A percentile compares a stretch with the other conserved stretches of the same genome.
These are phyloP conservation scores for Acanthamoeba triangularis DNA, from an alignment of 208 protist genomes.

Conservation along the genomic window DNA sequence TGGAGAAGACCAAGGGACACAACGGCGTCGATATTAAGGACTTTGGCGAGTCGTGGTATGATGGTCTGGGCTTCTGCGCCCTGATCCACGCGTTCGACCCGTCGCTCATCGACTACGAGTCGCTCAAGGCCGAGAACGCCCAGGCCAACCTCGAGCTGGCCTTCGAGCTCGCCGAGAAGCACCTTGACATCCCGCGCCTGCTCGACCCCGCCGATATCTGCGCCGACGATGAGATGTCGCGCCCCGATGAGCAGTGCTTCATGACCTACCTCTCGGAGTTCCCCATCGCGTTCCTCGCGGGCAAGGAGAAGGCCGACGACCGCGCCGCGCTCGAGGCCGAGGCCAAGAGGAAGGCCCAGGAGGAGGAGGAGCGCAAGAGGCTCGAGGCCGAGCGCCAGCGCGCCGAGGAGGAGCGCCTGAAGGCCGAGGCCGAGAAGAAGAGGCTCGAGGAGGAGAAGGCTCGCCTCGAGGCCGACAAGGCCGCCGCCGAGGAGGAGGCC, in stretches of 20 bases:
- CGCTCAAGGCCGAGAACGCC: conserved; percentile 13
- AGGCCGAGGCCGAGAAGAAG: conserved; percentile 66
- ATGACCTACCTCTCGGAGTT: conserved; percentile 92
- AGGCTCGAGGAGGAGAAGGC: conserved; percentile 24
- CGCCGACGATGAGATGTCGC: conserved; percentile 76
- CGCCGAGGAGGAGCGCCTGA: conserved; percentile 57
- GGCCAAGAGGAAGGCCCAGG: conserved; percentile 48
- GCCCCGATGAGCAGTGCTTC: conserved; percentile 89
- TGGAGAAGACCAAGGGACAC: conserved; percentile 89
- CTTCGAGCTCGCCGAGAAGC: conserved; percentile 89
- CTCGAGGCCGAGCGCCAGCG: conserved; percentile 38
- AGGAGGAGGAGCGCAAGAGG: conserved; percentile 64
- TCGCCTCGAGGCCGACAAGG: conserved; percentile 63
- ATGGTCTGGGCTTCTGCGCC: conserved; percentile 87
- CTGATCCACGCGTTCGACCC: conserved; percentile 83
- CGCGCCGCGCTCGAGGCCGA: conserved; percentile 3
- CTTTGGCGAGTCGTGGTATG: conserved; percentile 87
- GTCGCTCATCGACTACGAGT: conserved; percentile 74
- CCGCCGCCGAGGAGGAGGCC: conserved; percentile 45
- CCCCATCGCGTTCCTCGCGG: conserved; percentile 85
- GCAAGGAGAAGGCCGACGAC: conserved; percentile 60
- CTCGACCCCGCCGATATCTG: conserved; percentile 89
- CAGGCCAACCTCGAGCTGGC: conserved; percentile 75
- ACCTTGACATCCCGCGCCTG: conserved; percentile 89
- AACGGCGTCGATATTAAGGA: conserved; percentile 88